These are phyloP conservation scores for Plantago coronopus DNA, from an alignment of 305 asterid species.

Conservation along the genomic window DNA sequence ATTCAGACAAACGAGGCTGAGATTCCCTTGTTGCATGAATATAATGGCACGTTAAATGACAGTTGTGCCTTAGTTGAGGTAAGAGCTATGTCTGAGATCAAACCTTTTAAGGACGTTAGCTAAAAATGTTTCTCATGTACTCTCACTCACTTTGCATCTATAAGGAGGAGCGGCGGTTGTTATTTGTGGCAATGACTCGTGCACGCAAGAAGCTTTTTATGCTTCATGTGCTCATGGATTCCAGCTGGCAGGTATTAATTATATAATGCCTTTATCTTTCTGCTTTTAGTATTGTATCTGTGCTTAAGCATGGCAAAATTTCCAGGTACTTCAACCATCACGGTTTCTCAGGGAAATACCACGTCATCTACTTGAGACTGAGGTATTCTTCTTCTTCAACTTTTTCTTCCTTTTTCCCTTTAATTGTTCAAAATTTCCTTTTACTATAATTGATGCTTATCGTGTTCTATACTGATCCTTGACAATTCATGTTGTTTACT, in stretches of 20 bases:
- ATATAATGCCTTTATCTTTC: conserved; percentile 21
- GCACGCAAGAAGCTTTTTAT: conserved; percentile 79
- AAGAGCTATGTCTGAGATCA: conserved; percentile 25
- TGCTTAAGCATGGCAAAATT: conserved; percentile 21
- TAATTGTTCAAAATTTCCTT: no score
- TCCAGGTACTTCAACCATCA: conserved; percentile 93
- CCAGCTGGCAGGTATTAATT: conserved; percentile 81
- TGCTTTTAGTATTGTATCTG: conserved; percentile 20
- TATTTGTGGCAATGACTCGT: conserved; percentile 98
- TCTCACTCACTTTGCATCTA: conserved; percentile 29
- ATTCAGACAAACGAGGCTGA: conserved; percentile 86
- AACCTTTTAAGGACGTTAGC: neutral
- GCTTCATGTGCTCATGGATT: conserved; percentile 74
- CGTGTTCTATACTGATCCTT: no score
- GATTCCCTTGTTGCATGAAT: conserved; percentile 89
- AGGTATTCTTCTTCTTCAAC: conserved; percentile 38
- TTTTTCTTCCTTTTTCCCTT: neutral
- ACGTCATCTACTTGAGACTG: conserved; percentile 57
- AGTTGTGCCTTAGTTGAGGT: conserved; percentile 72
- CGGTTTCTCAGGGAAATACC: conserved; percentile 95
- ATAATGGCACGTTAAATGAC: conserved; percentile 57
- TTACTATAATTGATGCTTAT: no score
- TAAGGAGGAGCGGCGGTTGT: conserved; percentile 94
- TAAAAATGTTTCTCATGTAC: conserved; percentile 11
- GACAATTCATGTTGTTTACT: no score